Conservation (phyloP, 1,284 basidiomycete genomes). For the Afroboletus lepidellus region DNA sequence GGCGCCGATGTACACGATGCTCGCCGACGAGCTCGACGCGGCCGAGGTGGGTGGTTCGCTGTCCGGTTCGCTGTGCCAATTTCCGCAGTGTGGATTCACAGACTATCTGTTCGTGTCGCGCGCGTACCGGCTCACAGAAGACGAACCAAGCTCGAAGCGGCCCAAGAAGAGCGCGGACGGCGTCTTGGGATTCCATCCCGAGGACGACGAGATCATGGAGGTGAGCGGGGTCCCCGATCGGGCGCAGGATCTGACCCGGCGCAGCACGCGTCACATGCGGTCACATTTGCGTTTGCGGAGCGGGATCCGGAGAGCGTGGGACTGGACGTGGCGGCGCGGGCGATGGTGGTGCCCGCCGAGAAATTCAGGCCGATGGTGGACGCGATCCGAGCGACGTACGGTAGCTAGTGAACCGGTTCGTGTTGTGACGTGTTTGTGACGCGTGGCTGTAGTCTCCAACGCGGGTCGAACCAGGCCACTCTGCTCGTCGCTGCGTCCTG, state of each 20-base stretch:
- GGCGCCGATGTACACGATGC: slow-evolving; percentile 87
- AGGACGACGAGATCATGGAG: slow-evolving; percentile 75
- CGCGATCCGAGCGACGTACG: slow-evolving; percentile 36
- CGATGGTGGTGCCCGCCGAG: slow-evolving; percentile 66
- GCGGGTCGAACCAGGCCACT: slow-evolving; percentile 9
- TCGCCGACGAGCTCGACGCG: slow-evolving; percentile 75
- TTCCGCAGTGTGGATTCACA: slow-evolving; percentile 66
- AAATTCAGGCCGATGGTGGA: slow-evolving; percentile 42
- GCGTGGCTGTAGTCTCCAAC: slow-evolving; percentile 22
- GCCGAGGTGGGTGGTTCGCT: slow-evolving; percentile 54
- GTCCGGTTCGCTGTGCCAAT: slow-evolving; percentile 39
- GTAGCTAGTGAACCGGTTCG: slow-evolving; percentile 1
- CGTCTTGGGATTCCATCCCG: slow-evolving; percentile 79
- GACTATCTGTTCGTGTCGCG: slow-evolving; percentile 76
- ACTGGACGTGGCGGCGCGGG: slow-evolving; percentile 71
- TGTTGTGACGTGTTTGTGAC: slow-evolving; percentile 24
- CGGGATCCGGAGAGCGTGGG: slow-evolving; percentile 77
- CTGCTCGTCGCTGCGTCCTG: neutral
- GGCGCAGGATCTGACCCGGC: neutral
- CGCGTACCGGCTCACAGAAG: slow-evolving; percentile 62
- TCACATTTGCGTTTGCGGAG: slow-evolving; percentile 70
- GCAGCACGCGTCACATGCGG: slow-evolving; percentile 59
- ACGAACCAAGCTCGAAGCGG: slow-evolving; percentile 32
- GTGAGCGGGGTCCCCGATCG: slow-evolving; percentile 35
- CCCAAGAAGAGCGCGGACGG: slow-evolving; percentile 35